Evolutionary conservation across 1,139 yeast species (phyloP).

Genomic region (Zygoascus sp.): DNA sequence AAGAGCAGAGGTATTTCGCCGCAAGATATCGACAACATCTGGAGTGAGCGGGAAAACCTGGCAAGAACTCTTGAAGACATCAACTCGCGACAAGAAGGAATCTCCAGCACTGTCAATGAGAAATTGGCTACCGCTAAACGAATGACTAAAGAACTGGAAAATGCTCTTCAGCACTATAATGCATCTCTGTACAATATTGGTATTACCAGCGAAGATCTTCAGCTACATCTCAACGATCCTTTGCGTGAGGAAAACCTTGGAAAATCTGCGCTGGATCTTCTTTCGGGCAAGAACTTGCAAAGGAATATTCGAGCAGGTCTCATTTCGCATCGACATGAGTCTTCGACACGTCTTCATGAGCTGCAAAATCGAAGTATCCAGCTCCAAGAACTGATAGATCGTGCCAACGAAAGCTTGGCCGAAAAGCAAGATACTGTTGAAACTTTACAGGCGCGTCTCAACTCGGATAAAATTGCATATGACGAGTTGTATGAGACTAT

Average conservation of each 20-base stretch:
- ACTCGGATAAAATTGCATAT: conserved; percentile 49
- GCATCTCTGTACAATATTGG: conserved; percentile 48
- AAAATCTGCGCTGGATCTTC: conserved; percentile 39
- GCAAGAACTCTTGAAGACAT: conserved; percentile 53
- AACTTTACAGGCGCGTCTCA: conserved; percentile 52
- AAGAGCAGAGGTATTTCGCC: conserved; percentile 55
- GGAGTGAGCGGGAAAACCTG: conserved; percentile 55
- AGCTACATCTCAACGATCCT: conserved; percentile 33
- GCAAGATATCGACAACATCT: conserved; percentile 57
- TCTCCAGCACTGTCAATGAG: conserved; percentile 38
- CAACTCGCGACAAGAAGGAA: conserved; percentile 41
- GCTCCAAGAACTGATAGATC: conserved; percentile 58
- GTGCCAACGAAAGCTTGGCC: conserved; percentile 48
- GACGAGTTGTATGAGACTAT: conserved; percentile 57
- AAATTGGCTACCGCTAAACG: conserved; percentile 48
- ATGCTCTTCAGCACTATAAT: conserved; percentile 53
- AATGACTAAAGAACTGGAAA: conserved; percentile 48
- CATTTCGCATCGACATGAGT: conserved; percentile 45
- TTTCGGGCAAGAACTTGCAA: conserved; percentile 37
- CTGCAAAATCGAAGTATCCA: conserved; percentile 57
- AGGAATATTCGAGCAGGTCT: conserved; percentile 39
- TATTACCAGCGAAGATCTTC: conserved; percentile 30
- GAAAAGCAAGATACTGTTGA: conserved; percentile 60
- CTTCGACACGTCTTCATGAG: conserved; percentile 47
- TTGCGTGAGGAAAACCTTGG: conserved; percentile 40